Evolutionary conservation across 1,139 yeast species (phyloP).

Genomic region (Debaryomycetaceae sp.): DNA sequence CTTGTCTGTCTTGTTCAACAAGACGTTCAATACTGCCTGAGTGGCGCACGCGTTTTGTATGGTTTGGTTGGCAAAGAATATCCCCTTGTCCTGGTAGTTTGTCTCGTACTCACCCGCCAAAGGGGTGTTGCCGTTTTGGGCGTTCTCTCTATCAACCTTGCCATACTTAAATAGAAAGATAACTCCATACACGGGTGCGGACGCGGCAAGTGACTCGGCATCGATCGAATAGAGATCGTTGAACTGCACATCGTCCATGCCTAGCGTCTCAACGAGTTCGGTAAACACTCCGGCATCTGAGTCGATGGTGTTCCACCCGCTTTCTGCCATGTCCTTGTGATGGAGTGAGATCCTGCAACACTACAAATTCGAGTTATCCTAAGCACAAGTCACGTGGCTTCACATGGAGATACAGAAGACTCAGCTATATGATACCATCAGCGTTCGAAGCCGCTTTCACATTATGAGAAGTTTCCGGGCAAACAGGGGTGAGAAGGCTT

Average conservation of each 20-base stretch:
- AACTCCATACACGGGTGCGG: slow-evolving; percentile 54
- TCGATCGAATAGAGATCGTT: slow-evolving; percentile 60
- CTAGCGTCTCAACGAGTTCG: slow-evolving; percentile 55
- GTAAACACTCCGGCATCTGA: slow-evolving; percentile 76
- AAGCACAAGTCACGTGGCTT: too few species aligned
- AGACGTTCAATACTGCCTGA: slow-evolving; percentile 62
- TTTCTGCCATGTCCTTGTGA: slow-evolving; percentile 12
- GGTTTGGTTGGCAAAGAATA: slow-evolving; percentile 64
- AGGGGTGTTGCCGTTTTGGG: slow-evolving; percentile 28
- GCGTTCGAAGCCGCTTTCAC: too few species aligned
- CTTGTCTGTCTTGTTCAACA: slow-evolving; percentile 37
- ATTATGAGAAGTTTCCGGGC: too few species aligned
- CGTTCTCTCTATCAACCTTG: slow-evolving; percentile 28
- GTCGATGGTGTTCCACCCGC: slow-evolving; percentile 67
- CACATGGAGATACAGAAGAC: too few species aligned
- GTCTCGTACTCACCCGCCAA: slow-evolving; percentile 43
- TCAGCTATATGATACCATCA: too few species aligned
- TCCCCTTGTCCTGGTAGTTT: slow-evolving; percentile 28
- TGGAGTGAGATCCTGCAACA: too few species aligned
- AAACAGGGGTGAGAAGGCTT: too few species aligned
- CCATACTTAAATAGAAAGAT: slow-evolving; percentile 64
- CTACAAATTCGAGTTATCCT: too few species aligned
- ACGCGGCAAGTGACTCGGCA: slow-evolving; percentile 33
- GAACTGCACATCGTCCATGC: slow-evolving; percentile 54
- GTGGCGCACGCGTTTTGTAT: slow-evolving; percentile 78